phyloP scores from a whole-genome alignment of 2,329 filamentous ascomycete species.

The Leptographium flavum region DNA sequence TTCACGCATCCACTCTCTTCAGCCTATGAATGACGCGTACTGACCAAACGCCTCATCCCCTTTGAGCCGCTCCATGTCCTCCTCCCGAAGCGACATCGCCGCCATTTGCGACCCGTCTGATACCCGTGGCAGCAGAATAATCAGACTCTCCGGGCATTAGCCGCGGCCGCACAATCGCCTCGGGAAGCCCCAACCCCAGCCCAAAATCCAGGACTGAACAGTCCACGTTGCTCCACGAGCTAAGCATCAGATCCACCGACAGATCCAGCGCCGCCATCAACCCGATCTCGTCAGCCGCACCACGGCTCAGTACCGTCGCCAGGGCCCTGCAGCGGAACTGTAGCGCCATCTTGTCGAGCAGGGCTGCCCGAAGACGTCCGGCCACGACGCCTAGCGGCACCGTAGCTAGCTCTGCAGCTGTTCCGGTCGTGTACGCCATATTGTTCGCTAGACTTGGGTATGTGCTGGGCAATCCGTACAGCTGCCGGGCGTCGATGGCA shows the following conservation, averaged over 20 bases:
- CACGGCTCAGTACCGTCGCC: slow-evolving; percentile 1
- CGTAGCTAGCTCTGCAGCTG: neutral
- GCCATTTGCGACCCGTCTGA: slow-evolving; percentile 3
- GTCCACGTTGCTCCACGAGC: slow-evolving; percentile 36
- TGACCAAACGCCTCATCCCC: neutral
- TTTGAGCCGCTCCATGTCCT: slow-evolving; percentile 1
- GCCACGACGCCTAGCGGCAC: slow-evolving; percentile 16
- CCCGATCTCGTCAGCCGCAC: slow-evolving; percentile 21
- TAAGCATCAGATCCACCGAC: slow-evolving; percentile 28
- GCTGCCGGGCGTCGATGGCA: slow-evolving; percentile 31
- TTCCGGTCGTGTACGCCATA: slow-evolving; percentile 20
- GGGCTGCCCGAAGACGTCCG: slow-evolving; percentile 21
- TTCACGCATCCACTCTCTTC: no score
- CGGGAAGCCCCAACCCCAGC: slow-evolving; percentile 28
- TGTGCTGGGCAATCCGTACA: slow-evolving; percentile 23
- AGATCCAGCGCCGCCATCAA: slow-evolving; percentile 22
- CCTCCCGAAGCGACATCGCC: slow-evolving; percentile 1
- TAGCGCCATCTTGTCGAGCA: slow-evolving; percentile 26
- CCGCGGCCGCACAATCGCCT: slow-evolving; percentile 30
- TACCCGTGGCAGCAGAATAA: slow-evolving; percentile 28
- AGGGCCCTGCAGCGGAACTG: slow-evolving; percentile 15
- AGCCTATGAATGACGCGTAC: no score
- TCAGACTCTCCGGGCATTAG: slow-evolving; percentile 32
- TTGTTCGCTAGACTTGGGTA: slow-evolving; percentile 36
- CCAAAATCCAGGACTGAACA: slow-evolving; percentile 32